Conservation (phyloP, 768 basidiomycete genomes). For the Lactarius evosmus region DNA sequence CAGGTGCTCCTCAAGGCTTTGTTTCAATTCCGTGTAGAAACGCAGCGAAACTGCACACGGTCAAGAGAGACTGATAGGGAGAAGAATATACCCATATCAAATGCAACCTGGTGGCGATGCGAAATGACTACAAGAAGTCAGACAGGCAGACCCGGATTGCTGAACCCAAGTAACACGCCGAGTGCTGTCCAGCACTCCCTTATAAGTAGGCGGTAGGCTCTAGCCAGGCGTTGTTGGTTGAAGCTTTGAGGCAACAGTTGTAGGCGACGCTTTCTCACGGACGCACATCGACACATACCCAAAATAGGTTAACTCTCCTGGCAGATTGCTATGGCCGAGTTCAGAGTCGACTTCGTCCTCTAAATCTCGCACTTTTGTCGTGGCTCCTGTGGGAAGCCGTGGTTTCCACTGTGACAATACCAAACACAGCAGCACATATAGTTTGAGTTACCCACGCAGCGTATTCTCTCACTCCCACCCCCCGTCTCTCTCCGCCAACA, state of each 20-base stretch:
- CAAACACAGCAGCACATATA: constrained; percentile 7
- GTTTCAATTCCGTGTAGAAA: constrained; percentile 32
- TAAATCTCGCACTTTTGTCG: background rate
- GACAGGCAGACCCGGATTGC: background rate
- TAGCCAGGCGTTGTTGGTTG: background rate
- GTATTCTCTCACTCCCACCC: background rate
- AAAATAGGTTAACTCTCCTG: background rate
- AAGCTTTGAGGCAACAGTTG: too few species aligned
- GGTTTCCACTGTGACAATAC: background rate
- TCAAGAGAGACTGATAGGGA: background rate
- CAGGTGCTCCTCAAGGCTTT: constrained; percentile 40
- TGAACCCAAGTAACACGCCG: constrained; percentile 30
- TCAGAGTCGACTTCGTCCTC: background rate
- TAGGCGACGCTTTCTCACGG: background rate
- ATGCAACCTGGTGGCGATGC: constrained; percentile 53
- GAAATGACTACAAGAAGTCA: constrained; percentile 41
- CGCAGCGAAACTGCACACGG: constrained; percentile 47
- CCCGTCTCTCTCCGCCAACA: background rate
- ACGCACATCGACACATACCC: background rate
- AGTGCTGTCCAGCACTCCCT: constrained; percentile 37
- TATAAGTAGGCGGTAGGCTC: constrained; percentile 19
- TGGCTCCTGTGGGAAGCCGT: background rate
- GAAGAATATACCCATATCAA: constrained; percentile 45
- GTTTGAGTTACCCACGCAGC: background rate
- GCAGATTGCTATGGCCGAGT: background rate